Evolutionary conservation across 2,329 filamentous ascomycete species (phyloP), one percentile per base, ranked within the genome.

Genomic region (Stagonosporopsis chrysanthemi): DNA sequence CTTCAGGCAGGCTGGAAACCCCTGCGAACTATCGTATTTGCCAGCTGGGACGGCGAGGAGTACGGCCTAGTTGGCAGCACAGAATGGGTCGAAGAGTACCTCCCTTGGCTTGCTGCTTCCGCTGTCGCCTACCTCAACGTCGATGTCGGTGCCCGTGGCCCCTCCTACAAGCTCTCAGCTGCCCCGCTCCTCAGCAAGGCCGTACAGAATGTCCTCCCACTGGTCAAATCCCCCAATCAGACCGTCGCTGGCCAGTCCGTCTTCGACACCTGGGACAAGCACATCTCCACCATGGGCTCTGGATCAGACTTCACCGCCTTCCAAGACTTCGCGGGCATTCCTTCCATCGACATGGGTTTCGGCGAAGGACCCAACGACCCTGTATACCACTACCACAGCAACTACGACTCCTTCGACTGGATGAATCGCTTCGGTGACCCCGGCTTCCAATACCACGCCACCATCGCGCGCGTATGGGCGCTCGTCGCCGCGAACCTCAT

Each of bases 21-120:
- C 0, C 82, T 92, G 19, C 89, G 94, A 22, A 98, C 94, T 0
- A 91, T 98, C 54, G 91, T 97, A 38, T 94, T 97, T 71, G 92
- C 90, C 0, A 79, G 80, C 53, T 88, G 86, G 86, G 82, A 84
- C 40, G 86, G 85, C 3, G 85, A 86, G 77, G 92, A 97, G 75
- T 96, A 97, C 64, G 91, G 90, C 0, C 83, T 97, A 5, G 77
- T 97, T 14, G 93, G 93, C 4, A 92, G 88, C 50, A 96, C 93
- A 0, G 93, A 97, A 72, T 97, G 92, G 92, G 91, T 97, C 0
- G 92, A 97, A 72, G 91, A 97, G 64, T 91, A 91, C 67, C 77
- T 96, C 0, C 89, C 90, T 0, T 96, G 92, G 92, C 83, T 97
- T 12, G 82, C 83, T 2, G 82, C 82, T 4, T 83, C 89, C 38